Evolutionary conservation across 805 yeast species (phyloP).

Genomic region (Metschnikowia colocasiae): DNA sequence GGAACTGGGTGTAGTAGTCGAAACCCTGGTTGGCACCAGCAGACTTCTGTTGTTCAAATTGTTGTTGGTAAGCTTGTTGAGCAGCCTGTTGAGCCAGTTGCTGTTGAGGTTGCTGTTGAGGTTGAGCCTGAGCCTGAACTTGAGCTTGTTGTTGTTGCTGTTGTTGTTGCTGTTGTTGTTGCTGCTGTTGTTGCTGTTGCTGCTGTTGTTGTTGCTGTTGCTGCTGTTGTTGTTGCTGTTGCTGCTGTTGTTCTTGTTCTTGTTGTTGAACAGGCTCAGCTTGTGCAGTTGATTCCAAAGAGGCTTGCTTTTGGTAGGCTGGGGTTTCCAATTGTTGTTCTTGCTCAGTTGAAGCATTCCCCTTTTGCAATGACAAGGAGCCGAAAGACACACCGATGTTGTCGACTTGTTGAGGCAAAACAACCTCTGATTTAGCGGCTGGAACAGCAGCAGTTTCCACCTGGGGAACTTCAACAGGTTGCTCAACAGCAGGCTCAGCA

Average conservation of each 20-base stretch:
- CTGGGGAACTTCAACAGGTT: conserved; percentile 15
- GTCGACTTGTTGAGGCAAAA: conserved; percentile 51
- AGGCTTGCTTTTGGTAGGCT: conserved; percentile 4
- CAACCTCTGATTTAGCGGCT: conserved; percentile 34
- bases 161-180: conserved; percentile 22
- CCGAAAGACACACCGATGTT: conserved; percentile 63
- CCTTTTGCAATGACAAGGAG: conserved; percentile 48
- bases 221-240: conserved; percentile 27
- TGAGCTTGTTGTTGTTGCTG: conserved; percentile 17
- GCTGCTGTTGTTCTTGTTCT: conserved; percentile 19
- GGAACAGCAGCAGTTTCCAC: conserved; percentile 48
- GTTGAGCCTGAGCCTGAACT: not conserved
- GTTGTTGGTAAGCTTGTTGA: conserved; percentile 15
- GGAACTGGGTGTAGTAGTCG: conserved; percentile 21
- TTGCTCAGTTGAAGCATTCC: conserved; percentile 17
- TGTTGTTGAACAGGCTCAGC: conserved; percentile 11
- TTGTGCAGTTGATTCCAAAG: conserved; percentile 3
- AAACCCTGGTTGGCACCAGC: conserved; percentile 17
- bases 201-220: conserved; percentile 7
- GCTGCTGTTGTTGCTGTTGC: conserved; percentile 19
- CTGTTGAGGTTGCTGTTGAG: conserved; percentile 21
- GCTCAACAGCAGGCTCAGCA: conserved; percentile 8
- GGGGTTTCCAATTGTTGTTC: conserved; percentile 13
- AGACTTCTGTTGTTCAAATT: conserved; percentile 14
- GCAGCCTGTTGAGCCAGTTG: conserved; percentile 10